phyloP scores from a whole-genome alignment of 306 rosid species.

The Vigna unguiculata region DNA sequence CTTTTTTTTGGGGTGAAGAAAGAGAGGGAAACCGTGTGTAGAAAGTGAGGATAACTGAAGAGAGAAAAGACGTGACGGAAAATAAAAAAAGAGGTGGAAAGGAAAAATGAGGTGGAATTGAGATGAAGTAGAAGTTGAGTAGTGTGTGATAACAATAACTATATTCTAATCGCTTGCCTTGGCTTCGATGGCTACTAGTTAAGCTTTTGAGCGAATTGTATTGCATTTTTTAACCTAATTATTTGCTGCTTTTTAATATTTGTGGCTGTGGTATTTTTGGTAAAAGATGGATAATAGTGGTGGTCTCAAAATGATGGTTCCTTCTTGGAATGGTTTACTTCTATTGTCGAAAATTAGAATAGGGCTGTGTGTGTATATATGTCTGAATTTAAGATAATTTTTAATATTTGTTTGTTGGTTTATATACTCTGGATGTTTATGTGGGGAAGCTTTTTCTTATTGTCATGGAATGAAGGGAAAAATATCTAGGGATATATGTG shows the following conservation, averaged over 20 bases:
- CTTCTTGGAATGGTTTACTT: slow-evolving; percentile 21
- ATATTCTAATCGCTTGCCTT: neutral
- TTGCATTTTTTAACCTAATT: neutral
- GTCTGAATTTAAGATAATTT: neutral
- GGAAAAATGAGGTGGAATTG: neutral
- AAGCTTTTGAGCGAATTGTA: neutral
- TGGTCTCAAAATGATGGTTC: neutral
- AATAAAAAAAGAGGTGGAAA: neutral
- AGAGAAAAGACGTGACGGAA: neutral
- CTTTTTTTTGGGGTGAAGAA: neutral
- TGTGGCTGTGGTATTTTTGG: neutral
- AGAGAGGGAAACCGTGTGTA: neutral
- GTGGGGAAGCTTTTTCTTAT: neutral
- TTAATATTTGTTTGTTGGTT: neutral
- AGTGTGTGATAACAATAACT: neutral
- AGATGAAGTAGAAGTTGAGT: neutral
- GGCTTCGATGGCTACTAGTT: neutral
- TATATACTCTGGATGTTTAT: neutral
- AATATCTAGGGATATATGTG: slow-evolving; percentile 8
- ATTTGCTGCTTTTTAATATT: neutral
- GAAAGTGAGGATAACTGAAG: neutral
- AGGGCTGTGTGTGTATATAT: neutral
- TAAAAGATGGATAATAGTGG: neutral
- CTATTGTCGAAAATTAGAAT: neutral
- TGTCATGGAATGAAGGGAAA: neutral